Conservation (phyloP, 106 monocot genomes). For the Agapanthus africanus region DNA sequence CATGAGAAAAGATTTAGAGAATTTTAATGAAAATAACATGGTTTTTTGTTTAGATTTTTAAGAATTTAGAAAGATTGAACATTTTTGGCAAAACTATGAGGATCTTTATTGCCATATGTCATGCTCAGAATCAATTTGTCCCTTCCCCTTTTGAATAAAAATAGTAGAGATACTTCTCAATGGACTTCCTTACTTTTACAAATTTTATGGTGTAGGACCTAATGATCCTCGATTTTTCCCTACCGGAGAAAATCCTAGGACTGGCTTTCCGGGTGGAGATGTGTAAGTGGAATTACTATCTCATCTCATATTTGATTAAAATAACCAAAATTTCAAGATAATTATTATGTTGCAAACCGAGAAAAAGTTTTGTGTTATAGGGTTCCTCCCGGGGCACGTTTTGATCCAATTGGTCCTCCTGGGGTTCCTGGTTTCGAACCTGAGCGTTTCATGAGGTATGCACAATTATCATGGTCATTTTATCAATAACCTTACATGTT, state of each 20-base stretch:
- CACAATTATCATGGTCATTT: too few relatives aligned
- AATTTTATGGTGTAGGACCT: slow-evolving; percentile 44
- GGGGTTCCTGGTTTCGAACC: slow-evolving; percentile 83
- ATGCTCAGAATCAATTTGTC: too few relatives aligned
- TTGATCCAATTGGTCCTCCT: slow-evolving; percentile 89
- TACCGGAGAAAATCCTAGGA: slow-evolving; percentile 9
- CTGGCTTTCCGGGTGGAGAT: slow-evolving; percentile 33
- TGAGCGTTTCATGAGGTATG: slow-evolving; percentile 62
- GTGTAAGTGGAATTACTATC: slow-evolving; percentile 34
- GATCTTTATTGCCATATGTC: too few relatives aligned
- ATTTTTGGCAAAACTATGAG: too few relatives aligned
- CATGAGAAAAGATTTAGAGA: not conserved
- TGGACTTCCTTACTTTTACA: not conserved
- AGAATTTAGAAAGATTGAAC: too few relatives aligned
- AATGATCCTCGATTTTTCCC: slow-evolving; percentile 76
- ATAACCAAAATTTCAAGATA: too few relatives aligned
- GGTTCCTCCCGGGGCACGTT: slow-evolving; percentile 66
- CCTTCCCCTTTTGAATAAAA: too few relatives aligned
- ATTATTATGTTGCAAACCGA: not conserved
- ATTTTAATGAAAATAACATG: too few relatives aligned
- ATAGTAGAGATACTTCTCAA: not conserved
- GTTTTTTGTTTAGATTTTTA: too few relatives aligned
- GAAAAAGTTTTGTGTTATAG: not conserved
- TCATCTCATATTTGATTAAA: slow-evolving; percentile 9
- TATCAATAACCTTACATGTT: too few relatives aligned